Conservation (phyloP, 2,329 filamentous ascomycete genomes). For the Alternaria triticimaculans region DNA sequence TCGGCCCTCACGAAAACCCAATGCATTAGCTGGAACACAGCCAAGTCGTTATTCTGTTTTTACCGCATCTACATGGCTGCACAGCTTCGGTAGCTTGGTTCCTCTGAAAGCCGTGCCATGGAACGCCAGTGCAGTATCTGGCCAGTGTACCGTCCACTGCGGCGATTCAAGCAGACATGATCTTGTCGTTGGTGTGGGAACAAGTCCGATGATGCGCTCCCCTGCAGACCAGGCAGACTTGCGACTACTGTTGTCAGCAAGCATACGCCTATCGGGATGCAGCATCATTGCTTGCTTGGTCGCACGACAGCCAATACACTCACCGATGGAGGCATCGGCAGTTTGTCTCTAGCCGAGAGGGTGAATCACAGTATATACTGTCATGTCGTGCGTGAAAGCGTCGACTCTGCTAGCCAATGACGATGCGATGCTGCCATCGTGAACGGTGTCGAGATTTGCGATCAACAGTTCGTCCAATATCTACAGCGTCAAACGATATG, state of each 20-base stretch:
- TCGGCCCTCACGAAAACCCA: neutral
- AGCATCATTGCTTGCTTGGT: constrained; percentile 9
- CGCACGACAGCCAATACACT: constrained; percentile 14
- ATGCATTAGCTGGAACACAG: neutral
- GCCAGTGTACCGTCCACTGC: neutral
- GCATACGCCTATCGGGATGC: constrained; percentile 10
- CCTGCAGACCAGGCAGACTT: neutral
- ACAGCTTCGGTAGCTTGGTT: neutral
- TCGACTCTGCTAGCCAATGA: neutral
- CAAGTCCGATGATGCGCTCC: constrained; percentile 20
- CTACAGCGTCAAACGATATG: neutral
- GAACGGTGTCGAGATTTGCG: neutral
- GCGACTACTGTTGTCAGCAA: constrained; percentile 6
- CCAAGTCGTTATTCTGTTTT: neutral
- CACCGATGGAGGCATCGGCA: constrained; percentile 6
- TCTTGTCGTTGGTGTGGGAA: constrained; percentile 9
- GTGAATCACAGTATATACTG: neutral
- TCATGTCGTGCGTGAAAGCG: neutral
- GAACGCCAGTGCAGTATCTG: constrained; percentile 2
- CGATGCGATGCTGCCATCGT: neutral
- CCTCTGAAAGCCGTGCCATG: neutral
- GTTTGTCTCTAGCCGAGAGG: constrained; percentile 7
- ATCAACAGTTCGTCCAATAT: neutral
- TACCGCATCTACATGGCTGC: neutral
- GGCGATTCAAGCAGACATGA: constrained; percentile 15